phyloP scores from a whole-genome alignment of 371 early-diverging fungal species.

The Catenaria anguillulae region DNA sequence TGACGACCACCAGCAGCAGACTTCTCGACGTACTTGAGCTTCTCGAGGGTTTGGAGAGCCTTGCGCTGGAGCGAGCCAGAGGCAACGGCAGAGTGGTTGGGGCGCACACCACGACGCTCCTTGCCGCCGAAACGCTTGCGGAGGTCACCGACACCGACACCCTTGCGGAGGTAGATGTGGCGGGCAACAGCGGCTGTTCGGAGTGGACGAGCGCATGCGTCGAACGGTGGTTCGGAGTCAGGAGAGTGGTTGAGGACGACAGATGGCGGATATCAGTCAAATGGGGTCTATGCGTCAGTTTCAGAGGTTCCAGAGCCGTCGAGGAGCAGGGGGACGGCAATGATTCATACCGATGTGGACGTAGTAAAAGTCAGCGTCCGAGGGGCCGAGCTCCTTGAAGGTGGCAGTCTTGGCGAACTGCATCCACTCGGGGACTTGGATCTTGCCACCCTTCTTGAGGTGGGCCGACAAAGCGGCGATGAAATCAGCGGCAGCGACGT shows the following conservation, averaged over 20 bases:
- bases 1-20: constrained; percentile 73
- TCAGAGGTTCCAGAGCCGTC: no score
- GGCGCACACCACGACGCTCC: constrained; percentile 83
- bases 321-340: no score
- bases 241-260: no score
- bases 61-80: constrained; percentile 90
- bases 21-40: constrained; percentile 89
- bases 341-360: no score
- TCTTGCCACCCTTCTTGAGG: constrained; percentile 93
- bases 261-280: no score
- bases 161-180: constrained; percentile 90
- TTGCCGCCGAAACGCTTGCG: constrained; percentile 84
- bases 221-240: no score
- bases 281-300: no score
- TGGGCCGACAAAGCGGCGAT: constrained; percentile 95
- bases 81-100: constrained; percentile 74
- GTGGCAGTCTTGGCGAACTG: constrained; percentile 95
- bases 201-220: no score
- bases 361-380: constrained; percentile 98
- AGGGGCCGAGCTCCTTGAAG: constrained; percentile 90
- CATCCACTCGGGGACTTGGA: constrained; percentile 96
- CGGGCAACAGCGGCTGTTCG: constrained; percentile 95
- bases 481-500: constrained; percentile 88
- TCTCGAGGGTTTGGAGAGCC: constrained; percentile 91
- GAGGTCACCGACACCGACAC: constrained; percentile 89